A percentile compares a stretch with the other conserved stretches of the same genome.
phyloP scores from a whole-genome alignment of 2,329 filamentous ascomycete species.

The Cladosporium sp. region DNA sequence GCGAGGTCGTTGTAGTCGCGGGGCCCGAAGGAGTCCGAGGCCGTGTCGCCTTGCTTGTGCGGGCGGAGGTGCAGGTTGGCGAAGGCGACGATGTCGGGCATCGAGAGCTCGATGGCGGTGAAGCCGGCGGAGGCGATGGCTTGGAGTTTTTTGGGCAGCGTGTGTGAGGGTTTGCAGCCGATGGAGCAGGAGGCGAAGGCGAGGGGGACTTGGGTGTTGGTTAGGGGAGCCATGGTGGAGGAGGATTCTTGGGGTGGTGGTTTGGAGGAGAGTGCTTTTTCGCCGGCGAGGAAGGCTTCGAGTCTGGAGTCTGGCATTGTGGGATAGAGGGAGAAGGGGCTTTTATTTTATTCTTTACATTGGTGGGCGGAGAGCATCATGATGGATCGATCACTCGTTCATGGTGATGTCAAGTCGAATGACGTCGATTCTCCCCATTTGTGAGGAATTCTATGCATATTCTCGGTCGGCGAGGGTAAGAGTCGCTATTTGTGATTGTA shows the following conservation, averaged over 20 bases:
- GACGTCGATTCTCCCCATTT: conserved; percentile 1
- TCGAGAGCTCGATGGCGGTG: conserved; percentile 64
- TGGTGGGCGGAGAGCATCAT: neutral
- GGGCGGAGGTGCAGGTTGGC: conserved; percentile 47
- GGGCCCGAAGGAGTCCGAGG: conserved; percentile 39
- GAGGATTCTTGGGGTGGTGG: neutral
- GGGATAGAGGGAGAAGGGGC: neutral
- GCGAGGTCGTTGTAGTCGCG: conserved; percentile 56
- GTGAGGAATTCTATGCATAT: neutral
- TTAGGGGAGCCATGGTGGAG: conserved; percentile 17
- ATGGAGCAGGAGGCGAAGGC: conserved; percentile 55
- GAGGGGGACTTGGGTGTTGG: conserved; percentile 36
- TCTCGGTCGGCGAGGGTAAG: no score
- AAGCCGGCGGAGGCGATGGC: conserved; percentile 62
- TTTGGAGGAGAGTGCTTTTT: neutral
- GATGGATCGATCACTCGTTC: conserved; percentile 4
- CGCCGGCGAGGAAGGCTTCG: conserved; percentile 13
- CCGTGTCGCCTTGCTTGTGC: conserved; percentile 11
- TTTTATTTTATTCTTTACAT: neutral
- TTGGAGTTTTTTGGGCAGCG: conserved; percentile 53
- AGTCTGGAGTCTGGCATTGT: conserved; percentile 14
- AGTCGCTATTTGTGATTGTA: no score
- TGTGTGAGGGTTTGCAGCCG: conserved; percentile 42
- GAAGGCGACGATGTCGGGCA: conserved; percentile 64
- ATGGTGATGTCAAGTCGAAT: conserved; percentile 12